phyloP scores from a whole-genome alignment of 2,329 filamentous ascomycete species.

The Teratosphaeria gauchensis region DNA sequence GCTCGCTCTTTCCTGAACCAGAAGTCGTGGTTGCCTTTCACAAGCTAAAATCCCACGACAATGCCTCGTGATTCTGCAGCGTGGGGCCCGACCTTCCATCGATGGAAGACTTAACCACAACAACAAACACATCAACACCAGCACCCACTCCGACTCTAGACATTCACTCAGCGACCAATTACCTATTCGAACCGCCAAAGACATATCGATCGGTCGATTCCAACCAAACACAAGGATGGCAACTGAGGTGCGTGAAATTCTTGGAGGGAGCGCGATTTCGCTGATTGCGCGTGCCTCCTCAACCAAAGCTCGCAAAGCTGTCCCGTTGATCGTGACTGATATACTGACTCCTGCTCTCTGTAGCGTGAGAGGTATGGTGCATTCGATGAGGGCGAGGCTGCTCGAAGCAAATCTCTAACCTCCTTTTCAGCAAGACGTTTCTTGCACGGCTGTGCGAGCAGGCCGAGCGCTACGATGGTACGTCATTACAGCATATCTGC shows the following conservation, averaged over 20 bases:
- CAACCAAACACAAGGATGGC: slow-evolving; percentile 6
- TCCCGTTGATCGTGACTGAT: background rate
- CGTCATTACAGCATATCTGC: slow-evolving; percentile 25
- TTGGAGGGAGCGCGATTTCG: background rate
- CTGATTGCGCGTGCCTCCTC: slow-evolving; percentile 6
- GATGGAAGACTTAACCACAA: background rate
- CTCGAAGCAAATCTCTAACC: slow-evolving; percentile 11
- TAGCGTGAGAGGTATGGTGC: slow-evolving; percentile 41
- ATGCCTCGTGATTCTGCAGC: background rate
- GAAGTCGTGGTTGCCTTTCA: background rate
- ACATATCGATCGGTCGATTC: background rate
- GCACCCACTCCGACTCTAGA: background rate
- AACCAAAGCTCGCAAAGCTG: slow-evolving; percentile 7
- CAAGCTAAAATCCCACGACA: background rate
- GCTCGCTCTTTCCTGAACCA: background rate
- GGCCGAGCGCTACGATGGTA: slow-evolving; percentile 98
- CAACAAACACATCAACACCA: background rate
- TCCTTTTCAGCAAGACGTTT: slow-evolving; percentile 88
- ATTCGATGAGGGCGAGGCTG: slow-evolving; percentile 9
- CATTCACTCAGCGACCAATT: background rate
- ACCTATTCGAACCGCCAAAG: background rate
- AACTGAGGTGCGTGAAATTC: slow-evolving; percentile 11
- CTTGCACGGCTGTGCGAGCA: slow-evolving; percentile 99
- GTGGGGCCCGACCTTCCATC: background rate
- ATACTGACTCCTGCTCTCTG: slow-evolving; percentile 31